Evolutionary conservation across 2,329 filamentous ascomycete species (phyloP).

Genomic region (Aciculosporium take): DNA sequence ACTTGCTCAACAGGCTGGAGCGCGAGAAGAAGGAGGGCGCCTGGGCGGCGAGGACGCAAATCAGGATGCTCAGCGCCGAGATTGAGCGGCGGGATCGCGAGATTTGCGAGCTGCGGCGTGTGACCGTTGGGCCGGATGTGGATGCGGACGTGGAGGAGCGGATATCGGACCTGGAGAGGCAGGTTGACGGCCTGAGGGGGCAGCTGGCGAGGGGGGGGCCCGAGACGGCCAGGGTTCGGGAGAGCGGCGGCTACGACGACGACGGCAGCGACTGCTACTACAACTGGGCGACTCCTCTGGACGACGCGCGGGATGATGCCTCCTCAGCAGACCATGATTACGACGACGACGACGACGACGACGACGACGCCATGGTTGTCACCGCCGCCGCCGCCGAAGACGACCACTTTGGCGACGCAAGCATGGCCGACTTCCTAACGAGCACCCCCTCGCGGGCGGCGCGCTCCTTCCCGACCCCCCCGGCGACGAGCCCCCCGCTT

Average conservation of each 20-base stretch:
- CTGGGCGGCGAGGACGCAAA: slow-evolving; percentile 28
- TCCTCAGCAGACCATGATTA: slow-evolving; percentile 16
- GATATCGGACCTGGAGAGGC: slow-evolving; percentile 27
- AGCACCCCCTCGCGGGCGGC: slow-evolving; percentile 34
- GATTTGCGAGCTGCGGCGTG: slow-evolving; percentile 37
- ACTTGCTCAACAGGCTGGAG: slow-evolving; percentile 41
- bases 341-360: slow-evolving; percentile 20
- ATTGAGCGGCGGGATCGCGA: slow-evolving; percentile 36
- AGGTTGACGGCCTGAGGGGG: slow-evolving; percentile 22
- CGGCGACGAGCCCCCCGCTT: slow-evolving; percentile 35
- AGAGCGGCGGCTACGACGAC: background rate
- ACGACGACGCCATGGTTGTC: slow-evolving; percentile 35
- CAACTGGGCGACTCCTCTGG: no score
- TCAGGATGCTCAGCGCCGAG: slow-evolving; percentile 33
- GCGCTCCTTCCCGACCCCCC: slow-evolving; percentile 40
- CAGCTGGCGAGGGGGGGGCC: slow-evolving; percentile 13
- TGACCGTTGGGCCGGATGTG: slow-evolving; percentile 34
- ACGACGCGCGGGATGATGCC: no score
- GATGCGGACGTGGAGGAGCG: no score
- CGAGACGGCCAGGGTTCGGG: slow-evolving; percentile 4
- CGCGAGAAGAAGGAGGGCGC: slow-evolving; percentile 29
- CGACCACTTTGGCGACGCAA: slow-evolving; percentile 33
- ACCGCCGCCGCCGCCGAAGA: no score
- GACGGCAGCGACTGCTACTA: no score
- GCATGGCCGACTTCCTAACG: slow-evolving; percentile 34